These are phyloP conservation scores for Peribolospora kevripleyi DNA, from an alignment of 768 basidiomycete genomes.

Conservation along the genomic window DNA sequence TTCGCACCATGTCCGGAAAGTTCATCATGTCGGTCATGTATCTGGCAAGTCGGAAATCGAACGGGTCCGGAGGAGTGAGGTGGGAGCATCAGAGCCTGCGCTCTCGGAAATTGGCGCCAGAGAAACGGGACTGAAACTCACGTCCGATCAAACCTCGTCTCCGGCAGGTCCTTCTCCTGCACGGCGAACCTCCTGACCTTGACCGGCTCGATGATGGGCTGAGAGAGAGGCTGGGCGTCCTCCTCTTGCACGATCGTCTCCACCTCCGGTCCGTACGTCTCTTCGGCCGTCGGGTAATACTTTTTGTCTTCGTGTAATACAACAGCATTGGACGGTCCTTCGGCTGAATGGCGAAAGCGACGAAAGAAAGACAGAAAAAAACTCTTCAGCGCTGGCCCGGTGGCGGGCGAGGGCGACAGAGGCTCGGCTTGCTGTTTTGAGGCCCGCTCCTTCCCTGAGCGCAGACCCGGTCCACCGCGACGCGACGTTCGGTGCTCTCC, in stretches of 20 bases:
- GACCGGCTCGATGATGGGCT: slow-evolving; percentile 84
- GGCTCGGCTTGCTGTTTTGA: background rate
- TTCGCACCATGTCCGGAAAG: slow-evolving; percentile 83
- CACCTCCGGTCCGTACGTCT: slow-evolving; percentile 79
- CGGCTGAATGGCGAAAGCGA: background rate
- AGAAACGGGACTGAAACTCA: slow-evolving; percentile 21
- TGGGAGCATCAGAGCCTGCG: background rate
- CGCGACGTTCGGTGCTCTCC: slow-evolving; percentile 14
- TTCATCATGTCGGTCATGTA: slow-evolving; percentile 76
- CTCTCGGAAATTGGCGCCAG: background rate
- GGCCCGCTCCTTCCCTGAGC: too few relatives aligned
- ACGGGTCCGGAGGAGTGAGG: background rate
- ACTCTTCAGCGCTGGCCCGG: background rate
- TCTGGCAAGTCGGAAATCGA: slow-evolving; percentile 23
- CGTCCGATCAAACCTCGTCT: slow-evolving; percentile 95
- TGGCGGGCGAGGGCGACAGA: background rate
- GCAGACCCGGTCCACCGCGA: too few relatives aligned
- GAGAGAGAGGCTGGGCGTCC: slow-evolving; percentile 78
- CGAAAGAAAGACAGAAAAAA: background rate
- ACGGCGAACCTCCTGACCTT: slow-evolving; percentile 86
- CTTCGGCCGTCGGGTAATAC: slow-evolving; percentile 79
- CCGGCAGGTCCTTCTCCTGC: slow-evolving; percentile 84
- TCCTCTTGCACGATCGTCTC: slow-evolving; percentile 96
- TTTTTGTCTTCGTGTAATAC: slow-evolving; percentile 92
- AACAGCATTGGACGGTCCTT: slow-evolving; percentile 15